Evolutionary conservation across 805 yeast species (phyloP), one percentile per base, ranked within the genome.

Genomic region (Yarrowia sp.): DNA sequence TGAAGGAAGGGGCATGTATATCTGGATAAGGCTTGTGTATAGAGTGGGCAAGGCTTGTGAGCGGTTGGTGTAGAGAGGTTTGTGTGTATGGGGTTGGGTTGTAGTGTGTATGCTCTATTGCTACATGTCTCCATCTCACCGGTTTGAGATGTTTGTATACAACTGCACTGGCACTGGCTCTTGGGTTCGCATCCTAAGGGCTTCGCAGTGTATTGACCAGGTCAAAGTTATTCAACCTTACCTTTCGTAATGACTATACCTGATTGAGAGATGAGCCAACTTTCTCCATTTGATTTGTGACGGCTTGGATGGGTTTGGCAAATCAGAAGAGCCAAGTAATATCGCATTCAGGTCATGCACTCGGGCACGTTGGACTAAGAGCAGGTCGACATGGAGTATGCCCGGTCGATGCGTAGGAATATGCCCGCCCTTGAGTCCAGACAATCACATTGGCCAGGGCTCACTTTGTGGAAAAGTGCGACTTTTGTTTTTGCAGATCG

Each of bases 261-360:
- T 33, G 55, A 33, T 50, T 50, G 55, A 50, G 55, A 50, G 55
- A 50, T 50, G 24, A 39, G 39, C 2, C 55, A 50, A 50, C 55
- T 15, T 34, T 33, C 14, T 44, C 30, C 30, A 24, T 24, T 24
- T 7, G 30, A 24, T 24, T 7, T 24, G 7, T 24, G 30, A 24
- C 30, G 30, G 3, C 30, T n/a, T 24, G 30, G 30, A 36, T 36
- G 38, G 38, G 12, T 10, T 10, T 36, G 38, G 10, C 38, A 36
- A 36, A 12, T 12, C 24, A 20, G 24, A 50, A n/a, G 14, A 17
- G 34, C 15, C 38, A 10, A 36, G 30, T 24, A 24, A 24, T 24
- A 24, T 24, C 30, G 3, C 30, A 24, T n/a, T 39, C 20, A 39
- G 38, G 13, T 36, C 38, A 9, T 55, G 61, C 61, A 55, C 38